These are phyloP conservation scores for Candida dajiaensis DNA, from an alignment of 805 yeast genomes.

Conservation along the genomic window DNA sequence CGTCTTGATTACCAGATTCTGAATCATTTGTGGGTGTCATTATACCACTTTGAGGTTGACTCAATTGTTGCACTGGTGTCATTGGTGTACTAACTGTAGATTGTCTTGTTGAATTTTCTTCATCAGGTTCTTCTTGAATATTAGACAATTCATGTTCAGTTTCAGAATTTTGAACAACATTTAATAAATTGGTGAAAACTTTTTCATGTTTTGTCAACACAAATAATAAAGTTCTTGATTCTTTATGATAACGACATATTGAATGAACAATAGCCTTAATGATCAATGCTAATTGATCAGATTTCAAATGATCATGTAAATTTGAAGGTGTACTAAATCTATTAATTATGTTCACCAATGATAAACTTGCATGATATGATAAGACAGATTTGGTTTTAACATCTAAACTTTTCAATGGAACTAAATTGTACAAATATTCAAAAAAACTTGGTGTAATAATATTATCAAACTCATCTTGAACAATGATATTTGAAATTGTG, in stretches of 20 bases:
- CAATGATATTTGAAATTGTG: constrained; percentile 42
- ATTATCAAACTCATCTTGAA: constrained; percentile 27
- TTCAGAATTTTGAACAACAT: constrained; percentile 6
- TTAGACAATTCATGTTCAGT: constrained; percentile 3
- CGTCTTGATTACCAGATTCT: constrained; percentile 7
- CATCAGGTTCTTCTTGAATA: not conserved
- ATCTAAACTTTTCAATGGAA: constrained; percentile 36
- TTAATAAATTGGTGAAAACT: constrained; percentile 17
- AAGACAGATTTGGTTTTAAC: constrained; percentile 30
- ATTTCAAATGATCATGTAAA: constrained; percentile 31
- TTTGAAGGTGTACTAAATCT: constrained; percentile 24
- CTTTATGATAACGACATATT: constrained; percentile 42
- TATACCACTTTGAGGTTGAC: not conserved
- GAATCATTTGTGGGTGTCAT: constrained; percentile 4
- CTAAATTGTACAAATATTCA: constrained; percentile 56
- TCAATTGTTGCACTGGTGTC: not conserved
- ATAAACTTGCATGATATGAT: constrained; percentile 44
- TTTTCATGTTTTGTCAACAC: constrained; percentile 35
- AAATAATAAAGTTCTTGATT: constrained; percentile 49
- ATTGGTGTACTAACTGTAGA: not conserved
- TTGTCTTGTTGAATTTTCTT: constrained; percentile 1
- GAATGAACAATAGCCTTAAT: constrained; percentile 50
- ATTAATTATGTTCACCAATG: constrained; percentile 36
- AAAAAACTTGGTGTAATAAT: constrained; percentile 42
- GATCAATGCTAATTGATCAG: constrained; percentile 55